Conservation (phyloP, 257 asterid species). For the Pogostemon cablin region DNA sequence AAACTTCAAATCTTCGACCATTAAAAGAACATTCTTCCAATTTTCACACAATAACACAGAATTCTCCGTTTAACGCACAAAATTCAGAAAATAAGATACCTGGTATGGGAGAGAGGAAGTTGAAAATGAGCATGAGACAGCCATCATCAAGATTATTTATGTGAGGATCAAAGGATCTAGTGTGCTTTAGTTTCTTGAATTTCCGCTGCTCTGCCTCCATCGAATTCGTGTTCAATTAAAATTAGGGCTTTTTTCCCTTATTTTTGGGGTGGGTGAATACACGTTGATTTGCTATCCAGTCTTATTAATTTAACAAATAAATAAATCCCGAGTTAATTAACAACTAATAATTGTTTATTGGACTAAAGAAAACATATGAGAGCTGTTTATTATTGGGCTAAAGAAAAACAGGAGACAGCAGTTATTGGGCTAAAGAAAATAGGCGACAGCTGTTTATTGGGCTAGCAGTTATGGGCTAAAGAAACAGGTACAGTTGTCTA, state of each 20-base stretch:
- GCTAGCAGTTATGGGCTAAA: no score
- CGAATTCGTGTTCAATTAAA: constrained; percentile 21
- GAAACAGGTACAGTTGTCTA: no score
- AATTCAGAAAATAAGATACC: constrained; percentile 45
- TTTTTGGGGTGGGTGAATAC: constrained; percentile 24
- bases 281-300: constrained; percentile 13
- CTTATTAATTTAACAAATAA: no score
- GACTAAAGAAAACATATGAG: no score
- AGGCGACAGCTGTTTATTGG: no score
- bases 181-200: constrained; percentile 42
- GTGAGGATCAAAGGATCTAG: constrained; percentile 30
- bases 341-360: no score
- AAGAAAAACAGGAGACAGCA: no score
- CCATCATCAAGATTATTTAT: constrained; percentile 88
- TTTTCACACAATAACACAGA: constrained; percentile 5
- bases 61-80: background rate
- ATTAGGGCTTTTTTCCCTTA: constrained; percentile 21
- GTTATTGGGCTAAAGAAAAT: no score
- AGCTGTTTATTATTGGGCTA: no score
- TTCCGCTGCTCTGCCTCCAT: constrained; percentile 44
- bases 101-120: constrained; percentile 92
- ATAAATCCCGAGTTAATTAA: no score
- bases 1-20: constrained; percentile 13
- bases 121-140: constrained; percentile 90
- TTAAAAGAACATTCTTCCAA: constrained; percentile 10